Base-by-base conservation (phyloP, 352 stramenopile species). In the Pythium phragmiticola region DNA sequence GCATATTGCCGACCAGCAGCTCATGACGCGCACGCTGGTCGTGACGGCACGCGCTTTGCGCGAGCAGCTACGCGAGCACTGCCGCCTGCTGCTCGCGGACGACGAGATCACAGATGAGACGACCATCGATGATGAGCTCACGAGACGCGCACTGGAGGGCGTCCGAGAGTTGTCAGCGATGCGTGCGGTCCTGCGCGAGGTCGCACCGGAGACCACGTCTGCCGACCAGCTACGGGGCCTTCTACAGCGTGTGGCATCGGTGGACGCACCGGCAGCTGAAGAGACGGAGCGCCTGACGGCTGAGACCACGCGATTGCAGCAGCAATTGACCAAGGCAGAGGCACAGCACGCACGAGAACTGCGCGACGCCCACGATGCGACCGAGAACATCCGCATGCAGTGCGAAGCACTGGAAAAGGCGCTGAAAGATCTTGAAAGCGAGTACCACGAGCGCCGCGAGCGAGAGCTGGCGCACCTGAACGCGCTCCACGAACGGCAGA, bases 1-100 rank as follows among this genome's bases (percentile, higher is more conserved):
- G 23, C 57, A 77, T 41, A 61, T 91, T 4, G 6, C 51, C 1
- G 77, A 84, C 65, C 77, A 84, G 58, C 78, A 89, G 67, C 74
- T 80, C 62, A 76, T 67, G 41, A 73, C 84, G 45, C 74, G 73
- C 14, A 70, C 70, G 23, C 60, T 91, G 16, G 23, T 74, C 21
- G 74, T 70, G 2, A 66, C 49, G 26, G 47, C 67, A 4, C 53
- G 66, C 21, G 62, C 46, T 6, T 21, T 75, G 23, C 55, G 60
- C 21, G 48, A 53, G 34, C 64, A 73, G 56, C 72, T 73, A 53
- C 58, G 65, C 13, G 64, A 66, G 36, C 58, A 74, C 39, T 55
- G 54, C 17, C 50, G 56, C 2, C n/a, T 72, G 4, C 19, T 77
- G 5, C 23, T 67, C 63, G 11, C 17, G 8, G 45, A 59, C 17